These are phyloP conservation scores for Aureobasidium sp. DNA, from an alignment of 2,329 filamentous ascomycete genomes.

Conservation along the genomic window DNA sequence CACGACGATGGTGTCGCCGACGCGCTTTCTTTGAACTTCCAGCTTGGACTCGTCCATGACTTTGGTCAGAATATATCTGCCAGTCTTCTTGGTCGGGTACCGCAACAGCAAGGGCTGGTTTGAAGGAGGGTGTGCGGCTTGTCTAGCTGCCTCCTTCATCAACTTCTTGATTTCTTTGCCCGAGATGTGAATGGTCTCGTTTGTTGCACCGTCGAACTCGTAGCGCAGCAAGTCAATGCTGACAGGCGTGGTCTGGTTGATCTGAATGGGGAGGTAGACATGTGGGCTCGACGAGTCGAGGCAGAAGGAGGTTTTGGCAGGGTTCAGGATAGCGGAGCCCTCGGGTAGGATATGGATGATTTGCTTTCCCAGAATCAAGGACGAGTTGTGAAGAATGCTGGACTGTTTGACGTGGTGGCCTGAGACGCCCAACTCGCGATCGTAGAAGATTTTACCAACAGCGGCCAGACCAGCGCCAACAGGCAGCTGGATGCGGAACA, in stretches of 20 bases:
- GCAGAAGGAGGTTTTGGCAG: slow-evolving; percentile 72
- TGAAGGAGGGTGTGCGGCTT: slow-evolving; percentile 47
- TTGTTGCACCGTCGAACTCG: slow-evolving; percentile 70
- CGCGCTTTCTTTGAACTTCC: slow-evolving; percentile 46
- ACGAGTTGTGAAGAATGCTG: slow-evolving; percentile 81
- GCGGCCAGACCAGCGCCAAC: slow-evolving; percentile 64
- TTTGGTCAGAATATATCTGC: slow-evolving; percentile 74
- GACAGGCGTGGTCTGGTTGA: slow-evolving; percentile 87
- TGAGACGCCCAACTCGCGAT: slow-evolving; percentile 87
- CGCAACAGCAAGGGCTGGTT: slow-evolving; percentile 45
- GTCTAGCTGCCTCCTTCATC: slow-evolving; percentile 54
- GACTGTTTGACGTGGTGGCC: slow-evolving; percentile 85
- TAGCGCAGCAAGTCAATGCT: slow-evolving; percentile 81
- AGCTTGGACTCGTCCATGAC: slow-evolving; percentile 91
- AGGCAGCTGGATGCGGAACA: slow-evolving; percentile 82
- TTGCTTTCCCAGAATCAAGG: slow-evolving; percentile 89
- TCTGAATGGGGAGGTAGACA: slow-evolving; percentile 69
- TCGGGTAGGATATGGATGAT: slow-evolving; percentile 97
- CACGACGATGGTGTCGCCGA: slow-evolving; percentile 82
- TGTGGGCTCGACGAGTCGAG: slow-evolving; percentile 55
- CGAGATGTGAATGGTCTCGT: slow-evolving; percentile 71
- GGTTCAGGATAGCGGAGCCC: slow-evolving; percentile 80
- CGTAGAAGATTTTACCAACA: slow-evolving; percentile 74
- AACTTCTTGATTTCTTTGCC: slow-evolving; percentile 67
- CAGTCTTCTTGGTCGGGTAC: slow-evolving; percentile 73